Percentiles rank a stretch among this genome's conserved stretches.
Evolutionary conservation across 2,329 filamentous ascomycete genomes (phyloP).

Genomic region (Calycina marina): DNA sequence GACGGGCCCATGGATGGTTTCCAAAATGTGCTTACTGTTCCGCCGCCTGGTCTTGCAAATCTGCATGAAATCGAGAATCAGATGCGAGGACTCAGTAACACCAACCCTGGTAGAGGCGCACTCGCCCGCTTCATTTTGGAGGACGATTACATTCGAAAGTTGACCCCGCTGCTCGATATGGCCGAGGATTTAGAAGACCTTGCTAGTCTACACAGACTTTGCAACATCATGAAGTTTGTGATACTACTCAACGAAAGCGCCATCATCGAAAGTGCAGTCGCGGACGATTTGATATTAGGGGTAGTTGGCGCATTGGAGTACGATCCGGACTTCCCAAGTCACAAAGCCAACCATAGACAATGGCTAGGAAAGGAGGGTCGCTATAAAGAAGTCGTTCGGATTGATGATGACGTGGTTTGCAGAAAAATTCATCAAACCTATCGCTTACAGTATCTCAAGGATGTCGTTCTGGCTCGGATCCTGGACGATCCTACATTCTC

Average conservation of each 20-base stretch:
- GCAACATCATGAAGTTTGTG: conserved; percentile 95
- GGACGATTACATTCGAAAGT: conserved; percentile 75
- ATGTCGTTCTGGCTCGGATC: conserved; percentile 93
- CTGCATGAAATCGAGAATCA: conserved; percentile 71
- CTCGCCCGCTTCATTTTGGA: conserved; percentile 75
- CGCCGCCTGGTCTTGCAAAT: conserved; percentile 65
- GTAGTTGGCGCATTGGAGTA: conserved; percentile 95
- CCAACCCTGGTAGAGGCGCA: conserved; percentile 65
- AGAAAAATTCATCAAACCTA: conserved; percentile 95
- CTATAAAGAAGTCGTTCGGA: conserved; percentile 92
- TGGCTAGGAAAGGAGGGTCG: conserved; percentile 80
- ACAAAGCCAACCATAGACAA: conserved; percentile 93
- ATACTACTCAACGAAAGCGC: conserved; percentile 88
- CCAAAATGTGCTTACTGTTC: conserved; percentile 55
- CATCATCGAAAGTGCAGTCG: conserved; percentile 89
- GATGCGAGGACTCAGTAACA: conserved; percentile 66
- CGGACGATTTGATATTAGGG: conserved; percentile 75
- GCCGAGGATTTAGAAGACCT: conserved; percentile 87
- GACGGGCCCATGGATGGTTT: conserved; percentile 63
- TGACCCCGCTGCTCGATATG: conserved; percentile 73
- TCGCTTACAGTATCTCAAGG: conserved; percentile 89
- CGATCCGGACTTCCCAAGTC: conserved; percentile 91
- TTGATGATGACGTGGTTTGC: conserved; percentile 67
- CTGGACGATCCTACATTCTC: conserved; percentile 96
- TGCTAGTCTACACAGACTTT: conserved; percentile 74